Base-by-base conservation (phyloP, 2,329 filamentous ascomycete genomes). In the Talaromyces verruculosus region DNA sequence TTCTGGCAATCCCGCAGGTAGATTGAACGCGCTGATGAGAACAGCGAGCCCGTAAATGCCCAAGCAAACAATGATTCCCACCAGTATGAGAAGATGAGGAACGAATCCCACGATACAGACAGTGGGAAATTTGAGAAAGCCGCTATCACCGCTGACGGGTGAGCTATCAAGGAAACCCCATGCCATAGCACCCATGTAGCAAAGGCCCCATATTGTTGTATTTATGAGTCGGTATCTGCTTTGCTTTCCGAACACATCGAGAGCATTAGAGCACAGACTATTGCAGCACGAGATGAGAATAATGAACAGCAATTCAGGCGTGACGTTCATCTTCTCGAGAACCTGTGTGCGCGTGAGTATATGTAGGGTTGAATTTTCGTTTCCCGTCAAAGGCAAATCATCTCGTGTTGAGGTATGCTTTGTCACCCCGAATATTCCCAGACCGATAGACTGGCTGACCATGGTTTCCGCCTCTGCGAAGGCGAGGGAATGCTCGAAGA, bases 61-160 rank as follows among this genome's bases (percentile, higher is more conserved):
- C 2, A 87, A 83, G 74, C 95, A 98, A 17, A 89, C 80, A 5
- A 87, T 67, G 57, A 97, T 97, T 0, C 94, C 95, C 7, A 85
- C 72, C 1, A 98, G 79, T 13, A 98, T 91, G 28, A 97, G 82
- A n/a, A 98, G 84, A 76, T 98, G 94, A 1, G 95, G 95, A 41
- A 98, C 90, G 75, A 98, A 97, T 0, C 94, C 92, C 35, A 98
- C 90, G 66, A 98, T 93, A 73, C 92, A 97, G 47, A 98, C 93
- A 0, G 93, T 97, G 3, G 95, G 95, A 70, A 96, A 97, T 67
- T 92, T 87, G 49, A 97, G 83, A 11, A 97, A 83, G 3, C 91
- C 90, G 63, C 70, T 78, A 69, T 79, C 79, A 33, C 77, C 78
- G 53, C 76, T 76, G n/a, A 80, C 68, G n/a, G 81, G 76, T 13